Conservation (phyloP, 345 rosid genomes). For the Salix viminalis region DNA sequence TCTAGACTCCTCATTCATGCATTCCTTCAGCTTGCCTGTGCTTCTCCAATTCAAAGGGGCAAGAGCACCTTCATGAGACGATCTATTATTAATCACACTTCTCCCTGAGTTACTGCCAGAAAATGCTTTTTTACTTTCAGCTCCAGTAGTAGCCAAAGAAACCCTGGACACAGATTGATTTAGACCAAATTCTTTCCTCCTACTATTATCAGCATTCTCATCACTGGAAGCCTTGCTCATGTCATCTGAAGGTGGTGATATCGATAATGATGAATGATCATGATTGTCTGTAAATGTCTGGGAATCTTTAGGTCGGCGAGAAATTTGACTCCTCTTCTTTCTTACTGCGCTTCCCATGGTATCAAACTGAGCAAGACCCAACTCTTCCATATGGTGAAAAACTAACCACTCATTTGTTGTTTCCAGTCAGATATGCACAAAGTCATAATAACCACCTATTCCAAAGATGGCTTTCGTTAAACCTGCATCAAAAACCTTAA, state of each 20-base stretch:
- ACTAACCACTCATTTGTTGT: background rate
- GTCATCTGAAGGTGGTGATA: slow-evolving; percentile 43
- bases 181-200: slow-evolving; percentile 64
- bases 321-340: slow-evolving; percentile 66
- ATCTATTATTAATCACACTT: slow-evolving; percentile 35
- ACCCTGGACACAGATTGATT: slow-evolving; percentile 52
- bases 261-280: slow-evolving; percentile 34
- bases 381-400: slow-evolving; percentile 48
- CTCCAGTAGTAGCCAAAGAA: slow-evolving; percentile 30
- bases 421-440: slow-evolving; percentile 11
- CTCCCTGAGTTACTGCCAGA: slow-evolving; percentile 36
- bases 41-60: slow-evolving; percentile 69
- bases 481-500: slow-evolving; percentile 1
- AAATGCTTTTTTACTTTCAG: slow-evolving; percentile 29
- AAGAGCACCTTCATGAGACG: slow-evolving; percentile 70
- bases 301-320: slow-evolving; percentile 62
- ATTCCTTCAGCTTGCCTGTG: slow-evolving; percentile 25
- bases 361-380: slow-evolving; percentile 30
- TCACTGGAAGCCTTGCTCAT: slow-evolving; percentile 60
- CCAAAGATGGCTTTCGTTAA: background rate
- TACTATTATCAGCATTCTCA: slow-evolving; percentile 52
- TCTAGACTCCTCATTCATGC: slow-evolving; percentile 19
- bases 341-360: slow-evolving; percentile 45
- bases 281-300: slow-evolving; percentile 27
- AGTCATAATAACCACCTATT: background rate